These are phyloP conservation scores for Aspergillus bridgeri DNA, from an alignment of 495 filamentous ascomycete species.

Conservation along the genomic window DNA sequence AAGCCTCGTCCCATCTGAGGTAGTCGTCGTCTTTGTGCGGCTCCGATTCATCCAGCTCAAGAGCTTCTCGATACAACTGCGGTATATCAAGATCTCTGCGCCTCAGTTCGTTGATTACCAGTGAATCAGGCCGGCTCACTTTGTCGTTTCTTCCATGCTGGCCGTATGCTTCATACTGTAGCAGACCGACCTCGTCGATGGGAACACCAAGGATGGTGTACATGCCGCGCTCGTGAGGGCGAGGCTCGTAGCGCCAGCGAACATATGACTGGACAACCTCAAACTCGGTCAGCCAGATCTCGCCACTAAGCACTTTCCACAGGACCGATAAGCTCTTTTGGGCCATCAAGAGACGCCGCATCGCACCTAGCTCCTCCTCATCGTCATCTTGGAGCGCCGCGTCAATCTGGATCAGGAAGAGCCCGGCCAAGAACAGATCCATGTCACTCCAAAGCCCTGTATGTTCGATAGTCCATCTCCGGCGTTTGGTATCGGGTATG, in stretches of 20 bases:
- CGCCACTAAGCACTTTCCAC: conserved; percentile 44
- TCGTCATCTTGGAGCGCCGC: conserved; percentile 43
- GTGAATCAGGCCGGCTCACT: conserved; percentile 53
- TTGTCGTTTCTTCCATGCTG: conserved; percentile 19
- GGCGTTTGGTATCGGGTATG: conserved; percentile 43
- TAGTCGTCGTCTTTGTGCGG: background rate
- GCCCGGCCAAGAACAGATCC: conserved; percentile 51
- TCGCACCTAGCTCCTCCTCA: conserved; percentile 20
- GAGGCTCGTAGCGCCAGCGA: conserved; percentile 25
- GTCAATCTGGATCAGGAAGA: conserved; percentile 62
- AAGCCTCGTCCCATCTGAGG: background rate
- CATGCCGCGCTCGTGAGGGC: conserved; percentile 2
- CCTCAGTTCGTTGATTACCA: conserved; percentile 48
- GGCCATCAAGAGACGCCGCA: conserved; percentile 56
- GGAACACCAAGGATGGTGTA: conserved; percentile 46
- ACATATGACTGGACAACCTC: conserved; percentile 48
- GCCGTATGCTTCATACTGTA: conserved; percentile 53
- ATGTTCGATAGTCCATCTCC: conserved; percentile 49
- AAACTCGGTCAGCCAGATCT: conserved; percentile 28
- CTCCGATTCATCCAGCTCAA: background rate
- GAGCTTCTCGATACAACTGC: background rate
- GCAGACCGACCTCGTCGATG: conserved; percentile 41
- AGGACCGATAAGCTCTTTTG: conserved; percentile 52
- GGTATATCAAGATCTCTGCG: conserved; percentile 42
- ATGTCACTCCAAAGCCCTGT: conserved; percentile 43